These are phyloP conservation scores for Pseudogymnoascus sp. DNA, from an alignment of 2,329 filamentous ascomycete genomes.

Conservation along the genomic window DNA sequence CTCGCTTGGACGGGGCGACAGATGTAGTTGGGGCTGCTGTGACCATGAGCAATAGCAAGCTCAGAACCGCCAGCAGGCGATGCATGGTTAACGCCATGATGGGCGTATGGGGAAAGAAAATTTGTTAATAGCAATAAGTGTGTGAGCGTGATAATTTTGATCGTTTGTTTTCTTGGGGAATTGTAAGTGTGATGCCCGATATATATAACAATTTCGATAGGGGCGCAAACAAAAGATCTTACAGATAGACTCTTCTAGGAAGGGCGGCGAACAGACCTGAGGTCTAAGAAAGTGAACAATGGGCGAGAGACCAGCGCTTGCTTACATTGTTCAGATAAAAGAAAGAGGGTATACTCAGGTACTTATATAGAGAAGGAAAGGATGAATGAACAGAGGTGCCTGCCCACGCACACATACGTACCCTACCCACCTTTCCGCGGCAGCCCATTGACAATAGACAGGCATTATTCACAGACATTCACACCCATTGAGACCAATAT, in stretches of 20 bases:
- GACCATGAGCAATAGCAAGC: slow-evolving; percentile 2
- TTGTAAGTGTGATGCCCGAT: neutral
- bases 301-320: slow-evolving; percentile 2
- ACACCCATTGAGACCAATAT: neutral
- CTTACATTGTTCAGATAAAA: neutral
- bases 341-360: neutral
- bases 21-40: neutral
- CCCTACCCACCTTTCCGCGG: neutral
- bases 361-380: neutral
- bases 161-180: neutral
- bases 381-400: neutral
- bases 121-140: neutral
- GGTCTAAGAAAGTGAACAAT: slow-evolving; percentile 1
- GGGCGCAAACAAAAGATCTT: neutral
- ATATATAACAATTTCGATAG: neutral
- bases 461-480: neutral
- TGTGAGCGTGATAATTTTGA: neutral
- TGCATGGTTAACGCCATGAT: neutral
- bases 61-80: slow-evolving; percentile 1
- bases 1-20: neutral
- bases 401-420: neutral
- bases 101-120: neutral
- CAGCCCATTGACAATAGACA: neutral
- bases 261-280: neutral
- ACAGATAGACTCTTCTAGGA: neutral